These are phyloP conservation scores for Postia placenta DNA, from an alignment of 768 basidiomycete species.

Conservation along the genomic window DNA sequence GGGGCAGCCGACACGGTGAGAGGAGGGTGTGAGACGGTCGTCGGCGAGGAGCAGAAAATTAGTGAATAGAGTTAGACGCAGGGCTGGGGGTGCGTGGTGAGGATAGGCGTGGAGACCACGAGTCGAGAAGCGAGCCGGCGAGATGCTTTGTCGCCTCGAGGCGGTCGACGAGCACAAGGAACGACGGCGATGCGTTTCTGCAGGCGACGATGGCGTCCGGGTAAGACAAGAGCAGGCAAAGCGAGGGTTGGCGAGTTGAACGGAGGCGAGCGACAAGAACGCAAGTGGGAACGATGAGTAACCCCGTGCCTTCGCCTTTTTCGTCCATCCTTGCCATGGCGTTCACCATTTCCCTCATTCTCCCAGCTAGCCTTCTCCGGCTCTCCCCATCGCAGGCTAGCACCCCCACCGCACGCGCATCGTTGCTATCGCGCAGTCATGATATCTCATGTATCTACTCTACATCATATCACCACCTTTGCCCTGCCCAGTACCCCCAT, in stretches of 20 bases:
- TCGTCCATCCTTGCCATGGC: not conserved
- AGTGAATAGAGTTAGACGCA: constrained; percentile 20
- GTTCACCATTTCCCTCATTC: too few relatives aligned
- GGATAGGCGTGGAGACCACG: constrained; percentile 32
- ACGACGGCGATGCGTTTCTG: not conserved
- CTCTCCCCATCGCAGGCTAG: not conserved
- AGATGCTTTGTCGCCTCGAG: constrained; percentile 4
- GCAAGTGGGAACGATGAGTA: not conserved
- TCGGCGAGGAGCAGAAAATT: constrained; percentile 19
- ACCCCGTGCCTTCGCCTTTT: too few relatives aligned
- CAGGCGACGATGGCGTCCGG: not conserved
- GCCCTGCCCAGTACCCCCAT: not conserved
- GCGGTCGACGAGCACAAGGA: too few relatives aligned
- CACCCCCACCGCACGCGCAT: not conserved
- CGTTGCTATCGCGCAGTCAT: not conserved
- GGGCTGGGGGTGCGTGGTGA: constrained; percentile 21
- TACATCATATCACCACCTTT: not conserved
- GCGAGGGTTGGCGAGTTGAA: not conserved
- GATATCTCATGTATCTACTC: not conserved
- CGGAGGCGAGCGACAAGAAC: not conserved
- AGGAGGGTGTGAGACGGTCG: constrained; percentile 11
- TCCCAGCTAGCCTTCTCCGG: not conserved
- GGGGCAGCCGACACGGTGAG: constrained; percentile 16
- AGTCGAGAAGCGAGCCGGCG: constrained; percentile 23
- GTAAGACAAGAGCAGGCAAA: not conserved